Evolutionary conservation across 2,329 filamentous ascomycete genomes (phyloP).

Genomic region (Colletotrichum siamense): DNA sequence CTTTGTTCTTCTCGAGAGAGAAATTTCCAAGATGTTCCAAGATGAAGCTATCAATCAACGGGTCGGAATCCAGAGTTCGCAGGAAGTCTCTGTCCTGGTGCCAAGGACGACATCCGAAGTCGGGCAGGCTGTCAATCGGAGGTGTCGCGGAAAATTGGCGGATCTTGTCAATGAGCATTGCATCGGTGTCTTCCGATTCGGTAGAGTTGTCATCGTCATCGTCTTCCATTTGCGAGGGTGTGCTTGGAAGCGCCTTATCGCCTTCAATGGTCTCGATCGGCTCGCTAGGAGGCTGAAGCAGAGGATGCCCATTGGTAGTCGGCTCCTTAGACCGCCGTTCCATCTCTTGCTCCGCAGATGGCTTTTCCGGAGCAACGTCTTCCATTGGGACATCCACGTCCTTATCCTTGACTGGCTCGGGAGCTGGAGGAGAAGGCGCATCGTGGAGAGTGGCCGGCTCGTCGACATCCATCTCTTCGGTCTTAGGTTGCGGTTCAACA

Average conservation of each 20-base stretch:
- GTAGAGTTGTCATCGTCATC: slow-evolving; percentile 59
- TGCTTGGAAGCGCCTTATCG: slow-evolving; percentile 40
- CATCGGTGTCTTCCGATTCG: slow-evolving; percentile 60
- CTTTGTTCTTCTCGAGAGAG: slow-evolving; percentile 36
- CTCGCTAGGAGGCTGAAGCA: slow-evolving; percentile 10
- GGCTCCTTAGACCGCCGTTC: slow-evolving; percentile 1
- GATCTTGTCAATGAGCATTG: slow-evolving; percentile 52
- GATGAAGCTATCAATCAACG: slow-evolving; percentile 51
- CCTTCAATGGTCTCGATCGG: slow-evolving; percentile 28
- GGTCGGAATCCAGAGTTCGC: slow-evolving; percentile 43
- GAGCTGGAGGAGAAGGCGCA: not conserved
- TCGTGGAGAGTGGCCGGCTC: slow-evolving; percentile 10
- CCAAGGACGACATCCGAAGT: slow-evolving; percentile 53
- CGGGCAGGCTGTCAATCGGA: slow-evolving; percentile 58
- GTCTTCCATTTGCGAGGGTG: slow-evolving; percentile 51
- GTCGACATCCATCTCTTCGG: slow-evolving; percentile 48
- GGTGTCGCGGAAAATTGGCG: slow-evolving; percentile 60
- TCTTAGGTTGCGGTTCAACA: slow-evolving; percentile 35
- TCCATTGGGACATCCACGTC: slow-evolving; percentile 26
- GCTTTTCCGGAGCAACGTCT: slow-evolving; percentile 29
- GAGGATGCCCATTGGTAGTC: not conserved
- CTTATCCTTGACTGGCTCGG: not conserved
- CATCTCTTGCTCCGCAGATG: slow-evolving; percentile 5
- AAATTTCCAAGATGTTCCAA: slow-evolving; percentile 49
- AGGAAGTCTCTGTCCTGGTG: slow-evolving; percentile 51